Evolutionary conservation across 371 early-diverging fungal species (phyloP).

Genomic region (Actinomucor elegans): DNA sequence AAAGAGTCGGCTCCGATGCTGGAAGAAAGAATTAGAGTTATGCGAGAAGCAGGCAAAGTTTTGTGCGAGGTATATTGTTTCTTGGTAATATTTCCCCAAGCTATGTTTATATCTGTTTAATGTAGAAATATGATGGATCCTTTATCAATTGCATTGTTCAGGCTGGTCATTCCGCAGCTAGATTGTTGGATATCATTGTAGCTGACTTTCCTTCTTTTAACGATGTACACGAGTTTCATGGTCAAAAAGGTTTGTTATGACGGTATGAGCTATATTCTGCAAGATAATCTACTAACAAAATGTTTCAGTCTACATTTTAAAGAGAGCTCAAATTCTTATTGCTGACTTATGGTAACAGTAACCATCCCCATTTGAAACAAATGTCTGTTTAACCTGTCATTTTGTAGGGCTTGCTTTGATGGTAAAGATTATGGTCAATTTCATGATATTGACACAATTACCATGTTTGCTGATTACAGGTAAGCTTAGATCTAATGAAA

Average conservation of each 20-base stretch:
- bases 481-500: conserved; percentile 5
- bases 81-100: background rate
- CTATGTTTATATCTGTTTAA: background rate
- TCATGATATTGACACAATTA: conserved; percentile 78
- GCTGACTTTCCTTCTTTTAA: conserved; percentile 71
- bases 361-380: background rate
- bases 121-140: conserved; percentile 66
- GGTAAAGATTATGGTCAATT: conserved; percentile 65
- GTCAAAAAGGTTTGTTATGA: conserved; percentile 47
- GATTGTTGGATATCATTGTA: conserved; percentile 60
- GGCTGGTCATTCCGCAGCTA: conserved; percentile 55
- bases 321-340: conserved; percentile 88
- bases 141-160: conserved; percentile 63
- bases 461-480: conserved; percentile 95
- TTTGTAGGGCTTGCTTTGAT: conserved; percentile 80
- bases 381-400: background rate
- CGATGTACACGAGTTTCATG: conserved; percentile 65
- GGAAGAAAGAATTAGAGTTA: conserved; percentile 58
- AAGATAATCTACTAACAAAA: background rate
- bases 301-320: conserved; percentile 65
- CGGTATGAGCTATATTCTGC: background rate
- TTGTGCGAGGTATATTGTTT: conserved; percentile 51
- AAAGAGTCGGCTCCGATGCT: conserved; percentile 67
- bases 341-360: conserved; percentile 77
- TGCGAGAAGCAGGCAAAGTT: conserved; percentile 72